Conservation (phyloP, 2,329 filamentous ascomycete genomes). For the Fonsecaea nubica region DNA sequence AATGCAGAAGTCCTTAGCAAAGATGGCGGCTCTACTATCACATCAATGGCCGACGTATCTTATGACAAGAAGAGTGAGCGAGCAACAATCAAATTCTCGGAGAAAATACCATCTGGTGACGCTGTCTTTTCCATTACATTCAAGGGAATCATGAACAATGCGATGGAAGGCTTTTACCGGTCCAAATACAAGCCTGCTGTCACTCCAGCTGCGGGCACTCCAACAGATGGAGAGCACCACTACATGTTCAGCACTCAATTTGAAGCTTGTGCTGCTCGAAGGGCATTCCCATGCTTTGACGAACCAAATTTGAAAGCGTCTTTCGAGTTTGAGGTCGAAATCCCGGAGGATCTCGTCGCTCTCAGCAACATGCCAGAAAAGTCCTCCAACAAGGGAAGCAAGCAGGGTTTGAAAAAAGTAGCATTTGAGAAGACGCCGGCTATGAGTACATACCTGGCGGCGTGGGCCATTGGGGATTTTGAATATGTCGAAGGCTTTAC, state of each 20-base stretch:
- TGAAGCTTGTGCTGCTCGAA: constrained; percentile 91
- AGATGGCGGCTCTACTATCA: constrained; percentile 46
- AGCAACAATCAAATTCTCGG: constrained; percentile 76
- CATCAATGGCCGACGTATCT: constrained; percentile 60
- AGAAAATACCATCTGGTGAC: constrained; percentile 73
- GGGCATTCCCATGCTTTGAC: constrained; percentile 97
- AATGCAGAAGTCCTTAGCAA: constrained; percentile 68
- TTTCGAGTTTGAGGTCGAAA: constrained; percentile 91
- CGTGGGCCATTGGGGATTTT: constrained; percentile 96
- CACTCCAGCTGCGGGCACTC: constrained; percentile 75
- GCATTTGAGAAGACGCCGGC: constrained; percentile 82
- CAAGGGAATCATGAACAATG: constrained; percentile 81
- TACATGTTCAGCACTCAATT: constrained; percentile 96
- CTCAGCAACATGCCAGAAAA: constrained; percentile 96
- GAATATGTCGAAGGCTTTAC: constrained; percentile 95
- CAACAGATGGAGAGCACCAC: constrained; percentile 67
- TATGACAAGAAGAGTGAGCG: constrained; percentile 87
- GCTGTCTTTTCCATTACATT: constrained; percentile 74
- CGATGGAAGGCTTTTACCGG: constrained; percentile 92
- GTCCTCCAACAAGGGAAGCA: constrained; percentile 70
- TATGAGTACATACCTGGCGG: constrained; percentile 89
- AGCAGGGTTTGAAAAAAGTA: constrained; percentile 68
- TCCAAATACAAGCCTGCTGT: constrained; percentile 87
- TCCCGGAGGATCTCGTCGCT: constrained; percentile 85
- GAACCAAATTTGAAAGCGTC: constrained; percentile 97